phyloP scores from a whole-genome alignment of 2,329 filamentous ascomycete genomes.

The Clarireedia homoeocarpa region DNA sequence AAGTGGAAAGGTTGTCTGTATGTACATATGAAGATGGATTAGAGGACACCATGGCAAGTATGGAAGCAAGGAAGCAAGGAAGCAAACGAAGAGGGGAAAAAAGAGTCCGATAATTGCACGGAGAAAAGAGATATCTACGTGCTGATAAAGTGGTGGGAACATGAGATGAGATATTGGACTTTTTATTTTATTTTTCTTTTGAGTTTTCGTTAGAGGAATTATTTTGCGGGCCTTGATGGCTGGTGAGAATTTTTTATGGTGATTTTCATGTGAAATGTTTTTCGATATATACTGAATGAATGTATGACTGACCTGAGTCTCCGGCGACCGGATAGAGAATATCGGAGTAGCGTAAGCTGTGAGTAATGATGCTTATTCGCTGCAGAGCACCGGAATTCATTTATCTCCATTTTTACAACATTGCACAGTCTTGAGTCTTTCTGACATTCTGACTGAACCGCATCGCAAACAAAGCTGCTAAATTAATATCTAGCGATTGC shows the following conservation, averaged over 20 bases:
- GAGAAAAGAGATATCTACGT: background rate
- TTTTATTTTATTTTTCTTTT: background rate
- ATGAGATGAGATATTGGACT: background rate
- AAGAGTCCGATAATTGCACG: background rate
- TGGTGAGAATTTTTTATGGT: too few species aligned
- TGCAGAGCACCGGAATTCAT: too few species aligned
- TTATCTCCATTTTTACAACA: too few species aligned
- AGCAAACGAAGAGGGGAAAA: background rate
- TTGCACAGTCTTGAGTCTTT: too few species aligned
- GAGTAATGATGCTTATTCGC: too few species aligned
- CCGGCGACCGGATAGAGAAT: too few species aligned
- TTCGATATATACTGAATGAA: constrained; percentile 2
- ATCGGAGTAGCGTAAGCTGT: too few species aligned
- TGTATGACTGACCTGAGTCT: background rate
- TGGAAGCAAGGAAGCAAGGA: constrained; percentile 8
- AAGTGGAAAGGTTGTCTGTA: too few species aligned
- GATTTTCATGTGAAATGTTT: too few species aligned
- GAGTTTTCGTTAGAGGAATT: background rate
- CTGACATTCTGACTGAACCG: too few species aligned
- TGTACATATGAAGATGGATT: too few species aligned
- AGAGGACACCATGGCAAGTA: background rate
- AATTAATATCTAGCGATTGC: background rate
- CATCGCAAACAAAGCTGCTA: background rate
- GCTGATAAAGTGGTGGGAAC: background rate
- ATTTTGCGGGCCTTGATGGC: too few species aligned